A percentile compares a stretch with the other conserved stretches of the same genome.
These are phyloP conservation scores for Tritrichomonas foetus DNA, from an alignment of 208 protist genomes.

Conservation along the genomic window DNA sequence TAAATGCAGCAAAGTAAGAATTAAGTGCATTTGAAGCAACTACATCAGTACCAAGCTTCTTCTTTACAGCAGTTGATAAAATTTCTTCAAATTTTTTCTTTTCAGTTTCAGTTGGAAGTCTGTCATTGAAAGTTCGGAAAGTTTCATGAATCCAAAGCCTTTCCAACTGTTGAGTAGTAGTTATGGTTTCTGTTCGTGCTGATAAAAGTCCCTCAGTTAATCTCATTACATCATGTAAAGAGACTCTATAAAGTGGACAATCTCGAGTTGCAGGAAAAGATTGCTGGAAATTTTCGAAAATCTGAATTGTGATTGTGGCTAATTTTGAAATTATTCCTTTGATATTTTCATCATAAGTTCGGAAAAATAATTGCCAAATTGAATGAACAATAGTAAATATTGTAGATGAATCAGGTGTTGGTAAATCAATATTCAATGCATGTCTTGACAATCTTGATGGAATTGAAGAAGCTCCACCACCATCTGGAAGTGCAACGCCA, in stretches of 20 bases:
- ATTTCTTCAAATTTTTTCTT: conserved; percentile 68
- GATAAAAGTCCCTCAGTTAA: conserved; percentile 56
- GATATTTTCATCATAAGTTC: background rate
- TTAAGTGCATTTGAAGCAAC: no score
- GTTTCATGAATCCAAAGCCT: conserved; percentile 87
- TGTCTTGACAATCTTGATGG: conserved; percentile 45
- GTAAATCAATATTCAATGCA: background rate
- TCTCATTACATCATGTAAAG: conserved; percentile 87
- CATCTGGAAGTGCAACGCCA: conserved; percentile 53
- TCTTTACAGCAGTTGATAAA: conserved; percentile 49
- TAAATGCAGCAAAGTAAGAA: background rate
- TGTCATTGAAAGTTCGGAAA: conserved; percentile 86
- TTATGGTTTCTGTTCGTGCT: background rate
- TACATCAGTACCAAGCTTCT: conserved; percentile 27
- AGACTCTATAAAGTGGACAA: conserved; percentile 95
- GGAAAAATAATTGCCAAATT: background rate
- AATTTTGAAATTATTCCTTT: background rate
- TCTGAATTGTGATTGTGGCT: conserved; percentile 52
- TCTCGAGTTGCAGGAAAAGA: conserved; percentile 69
- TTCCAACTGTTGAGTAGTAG: conserved; percentile 50
- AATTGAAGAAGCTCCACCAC: conserved; percentile 54
- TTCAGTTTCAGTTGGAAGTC: conserved; percentile 80
- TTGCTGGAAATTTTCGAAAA: conserved; percentile 51
- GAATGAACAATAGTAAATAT: background rate
- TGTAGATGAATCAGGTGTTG: background rate